Conservation (phyloP, 2,329 filamentous ascomycete genomes). For the Neofusicoccum laricinum region DNA sequence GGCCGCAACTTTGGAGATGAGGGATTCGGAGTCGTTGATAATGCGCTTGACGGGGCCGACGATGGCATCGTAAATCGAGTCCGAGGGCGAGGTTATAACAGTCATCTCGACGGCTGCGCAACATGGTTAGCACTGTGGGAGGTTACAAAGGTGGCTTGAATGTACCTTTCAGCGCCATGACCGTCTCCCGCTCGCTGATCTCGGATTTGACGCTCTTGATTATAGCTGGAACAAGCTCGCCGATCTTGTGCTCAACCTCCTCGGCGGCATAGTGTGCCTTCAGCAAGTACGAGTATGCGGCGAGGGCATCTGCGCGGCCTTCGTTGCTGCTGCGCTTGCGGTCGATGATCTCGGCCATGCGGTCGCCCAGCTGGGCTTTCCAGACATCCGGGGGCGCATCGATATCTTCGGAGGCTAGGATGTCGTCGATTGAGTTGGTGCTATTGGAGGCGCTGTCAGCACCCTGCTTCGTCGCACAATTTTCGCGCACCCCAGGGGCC, state of each 20-base stretch:
- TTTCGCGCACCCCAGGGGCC: neutral
- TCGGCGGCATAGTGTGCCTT: slow-evolving; percentile 66
- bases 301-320: slow-evolving; percentile 64
- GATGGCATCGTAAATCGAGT: slow-evolving; percentile 63
- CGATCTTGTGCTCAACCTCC: slow-evolving; percentile 57
- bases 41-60: slow-evolving; percentile 58
- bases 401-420: slow-evolving; percentile 54
- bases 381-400: slow-evolving; percentile 52
- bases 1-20: slow-evolving; percentile 63
- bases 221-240: slow-evolving; percentile 64
- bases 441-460: slow-evolving; percentile 33
- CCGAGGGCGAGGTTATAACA: slow-evolving; percentile 63
- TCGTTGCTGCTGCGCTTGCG: slow-evolving; percentile 76
- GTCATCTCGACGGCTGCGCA: slow-evolving; percentile 63
- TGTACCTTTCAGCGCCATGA: slow-evolving; percentile 63
- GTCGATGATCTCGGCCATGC: slow-evolving; percentile 69
- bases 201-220: slow-evolving; percentile 69
- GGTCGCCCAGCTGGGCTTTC: slow-evolving; percentile 60
- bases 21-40: slow-evolving; percentile 65
- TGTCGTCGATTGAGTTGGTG: slow-evolving; percentile 66
- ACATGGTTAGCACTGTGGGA: neutral
- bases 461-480: neutral
- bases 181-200: slow-evolving; percentile 64
- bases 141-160: neutral
- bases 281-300: slow-evolving; percentile 61